Evolutionary conservation across 2,329 filamentous ascomycete species (phyloP).

Genomic region (Daldinia eschscholtzii): DNA sequence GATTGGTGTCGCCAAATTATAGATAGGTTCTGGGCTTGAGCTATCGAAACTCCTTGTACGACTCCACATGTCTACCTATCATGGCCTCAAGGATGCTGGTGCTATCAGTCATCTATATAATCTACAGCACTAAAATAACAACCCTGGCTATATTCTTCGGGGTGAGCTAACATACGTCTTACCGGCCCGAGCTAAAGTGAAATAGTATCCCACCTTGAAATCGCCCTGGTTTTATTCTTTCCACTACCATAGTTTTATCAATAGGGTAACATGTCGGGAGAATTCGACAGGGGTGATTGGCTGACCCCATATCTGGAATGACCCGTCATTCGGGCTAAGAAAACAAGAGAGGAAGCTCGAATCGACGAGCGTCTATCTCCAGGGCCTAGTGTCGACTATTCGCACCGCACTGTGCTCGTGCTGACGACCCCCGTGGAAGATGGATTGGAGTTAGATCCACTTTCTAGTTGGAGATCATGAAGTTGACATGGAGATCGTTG

Average conservation of each 20-base stretch:
- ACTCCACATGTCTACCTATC: constrained; percentile 21
- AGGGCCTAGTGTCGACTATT: constrained; percentile 19
- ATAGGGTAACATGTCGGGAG: constrained; percentile 7
- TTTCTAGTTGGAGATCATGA: constrained; percentile 1
- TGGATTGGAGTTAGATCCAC: constrained; percentile 17
- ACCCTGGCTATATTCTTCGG: neutral
- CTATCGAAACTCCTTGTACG: constrained; percentile 12
- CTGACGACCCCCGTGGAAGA: constrained; percentile 3
- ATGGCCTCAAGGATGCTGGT: neutral
- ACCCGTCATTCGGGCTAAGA: constrained; percentile 24
- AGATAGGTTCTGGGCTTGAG: constrained; percentile 5
- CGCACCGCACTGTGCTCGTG: constrained; percentile 28
- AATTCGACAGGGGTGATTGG: constrained; percentile 26
- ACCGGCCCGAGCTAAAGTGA: neutral
- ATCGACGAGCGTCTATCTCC: constrained; percentile 40
- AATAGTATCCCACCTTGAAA: neutral
- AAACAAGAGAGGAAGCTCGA: constrained; percentile 40
- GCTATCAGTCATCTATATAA: constrained; percentile 17
- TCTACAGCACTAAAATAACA: neutral
- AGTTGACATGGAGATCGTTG: constrained; percentile 2
- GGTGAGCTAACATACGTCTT: neutral
- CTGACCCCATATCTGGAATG: constrained; percentile 15
- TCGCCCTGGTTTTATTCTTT: neutral
- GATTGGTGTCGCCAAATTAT: constrained; percentile 16
- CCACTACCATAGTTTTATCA: neutral